A percentile compares a stretch with the other conserved stretches of the same genome.
These are phyloP conservation scores for Sicyos edulis DNA, from an alignment of 306 rosid species.

Conservation along the genomic window DNA sequence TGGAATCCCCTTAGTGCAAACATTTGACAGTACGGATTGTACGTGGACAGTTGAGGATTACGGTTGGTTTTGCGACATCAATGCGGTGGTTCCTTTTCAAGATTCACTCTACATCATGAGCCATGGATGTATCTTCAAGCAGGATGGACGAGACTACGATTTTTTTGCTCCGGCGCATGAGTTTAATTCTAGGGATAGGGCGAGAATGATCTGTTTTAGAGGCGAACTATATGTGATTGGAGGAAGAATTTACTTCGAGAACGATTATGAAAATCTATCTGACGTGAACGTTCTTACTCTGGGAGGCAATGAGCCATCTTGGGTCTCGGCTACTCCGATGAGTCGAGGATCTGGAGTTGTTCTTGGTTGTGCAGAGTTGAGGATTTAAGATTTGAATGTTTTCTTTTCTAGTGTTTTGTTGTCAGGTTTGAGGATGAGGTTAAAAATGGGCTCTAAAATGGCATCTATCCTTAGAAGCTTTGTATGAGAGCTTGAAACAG, in stretches of 20 bases:
- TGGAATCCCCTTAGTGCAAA: constrained; percentile 69
- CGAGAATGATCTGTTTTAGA: constrained; percentile 63
- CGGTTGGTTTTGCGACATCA: constrained; percentile 49
- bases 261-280: constrained; percentile 54
- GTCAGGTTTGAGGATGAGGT: not conserved
- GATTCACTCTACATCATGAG: constrained; percentile 70
- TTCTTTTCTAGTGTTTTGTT: too few species aligned
- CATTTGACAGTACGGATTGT: constrained; percentile 47
- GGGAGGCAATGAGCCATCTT: constrained; percentile 56
- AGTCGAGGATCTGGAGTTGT: constrained; percentile 70
- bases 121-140: constrained; percentile 56
- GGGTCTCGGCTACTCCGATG: constrained; percentile 77
- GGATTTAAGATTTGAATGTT: constrained; percentile 36
- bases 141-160: constrained; percentile 43
- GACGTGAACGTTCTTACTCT: constrained; percentile 62
- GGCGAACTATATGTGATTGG: constrained; percentile 70
- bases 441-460: not conserved
- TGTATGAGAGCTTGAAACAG: too few species aligned
- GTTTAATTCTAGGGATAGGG: constrained; percentile 66
- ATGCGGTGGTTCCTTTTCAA: constrained; percentile 64
- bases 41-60: constrained; percentile 70
- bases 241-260: constrained; percentile 67
- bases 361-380: constrained; percentile 72
- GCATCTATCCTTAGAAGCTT: too few species aligned
- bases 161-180: constrained; percentile 52